Evolutionary conservation across 2,329 filamentous ascomycete genomes (phyloP), one percentile per base, ranked within the genome.

Genomic region (Trichoderma koningiopsis): DNA sequence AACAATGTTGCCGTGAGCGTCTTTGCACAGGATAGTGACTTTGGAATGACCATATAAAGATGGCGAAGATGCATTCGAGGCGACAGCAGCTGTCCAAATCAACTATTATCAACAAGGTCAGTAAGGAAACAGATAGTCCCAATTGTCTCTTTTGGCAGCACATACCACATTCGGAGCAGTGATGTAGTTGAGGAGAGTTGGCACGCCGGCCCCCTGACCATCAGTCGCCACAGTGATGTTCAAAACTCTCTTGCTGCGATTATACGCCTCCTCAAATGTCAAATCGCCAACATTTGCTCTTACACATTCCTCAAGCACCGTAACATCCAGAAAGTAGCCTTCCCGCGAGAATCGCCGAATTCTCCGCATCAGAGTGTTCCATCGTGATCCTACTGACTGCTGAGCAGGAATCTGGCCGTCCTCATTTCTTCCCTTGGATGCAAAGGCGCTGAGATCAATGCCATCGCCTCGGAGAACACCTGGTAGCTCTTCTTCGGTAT

Each of bases 261-360:
- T 87, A 76, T 94, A 97, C 0, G 95, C 95, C 81, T 97, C 95
- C 79, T 96, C 93, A 76, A 98, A 98, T 0, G 94, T 97, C 71
- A 97, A 78, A 75, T 97, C 92, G 11, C 94, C 94, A 16, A 97
- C 89, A 73, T 97, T 97, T 16, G 90, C 89, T 69, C 91, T 87
- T 16, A 97, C 91, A 73, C 93, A 95, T 70, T 94, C 88, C 76
- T 96, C 93, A 57, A 98, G 81, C 11, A 96, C 90, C 52, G 86
- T 88, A 4, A 93, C 88, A 77, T 97, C 94, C 35, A 97, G 85
- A 70, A 97, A 92, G 76, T 96, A 93, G 0, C 94, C 94, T 73
- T 94, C 91, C 49, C 84, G 84, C 61, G 90, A 84, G 76, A 95
- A 94, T 57, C 94, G 87, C 67, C 82, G 83, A 11, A 92, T 76